Percentiles rank a stretch among this genome's conserved stretches.
Evolutionary conservation across 1,284 basidiomycete genomes (phyloP).

Genomic region (Bondarzewia mesenterica): DNA sequence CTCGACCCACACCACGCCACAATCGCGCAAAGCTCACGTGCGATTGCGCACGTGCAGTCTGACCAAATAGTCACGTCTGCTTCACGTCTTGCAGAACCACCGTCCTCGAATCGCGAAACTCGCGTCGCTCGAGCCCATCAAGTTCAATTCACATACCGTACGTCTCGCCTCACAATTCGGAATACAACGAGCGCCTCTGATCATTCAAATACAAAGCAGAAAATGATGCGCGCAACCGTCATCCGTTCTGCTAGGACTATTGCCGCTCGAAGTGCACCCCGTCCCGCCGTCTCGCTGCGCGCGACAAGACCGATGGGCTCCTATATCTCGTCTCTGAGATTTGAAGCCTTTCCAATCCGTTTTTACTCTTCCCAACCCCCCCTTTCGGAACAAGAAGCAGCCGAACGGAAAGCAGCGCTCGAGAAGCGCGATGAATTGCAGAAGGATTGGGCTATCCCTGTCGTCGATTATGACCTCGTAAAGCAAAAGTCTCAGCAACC

Average conservation of each 20-base stretch:
- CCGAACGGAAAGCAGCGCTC: conserved; percentile 26
- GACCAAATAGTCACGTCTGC: no score
- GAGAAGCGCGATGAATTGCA: conserved; percentile 41
- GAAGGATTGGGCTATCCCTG: conserved; percentile 62
- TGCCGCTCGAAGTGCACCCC: background rate
- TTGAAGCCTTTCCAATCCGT: conserved; percentile 16
- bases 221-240: no score
- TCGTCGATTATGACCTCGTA: conserved; percentile 76
- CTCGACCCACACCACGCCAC: conserved; percentile 7
- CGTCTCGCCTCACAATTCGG: no score
- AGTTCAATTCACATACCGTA: no score
- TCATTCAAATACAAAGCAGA: background rate
- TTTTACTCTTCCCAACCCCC: conserved; percentile 29
- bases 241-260: no score
- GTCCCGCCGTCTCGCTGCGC: background rate
- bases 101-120: no score
- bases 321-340: background rate
- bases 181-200: background rate
- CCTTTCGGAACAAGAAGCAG: conserved; percentile 11
- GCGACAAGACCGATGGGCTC: background rate
- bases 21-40: conserved; percentile 1
- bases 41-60: no score
- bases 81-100: no score
- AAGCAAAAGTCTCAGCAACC: conserved; percentile 81
- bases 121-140: no score